Base-by-base conservation (phyloP, 176 grass and related monocot genomes). In the Phragmites australis region DNA sequence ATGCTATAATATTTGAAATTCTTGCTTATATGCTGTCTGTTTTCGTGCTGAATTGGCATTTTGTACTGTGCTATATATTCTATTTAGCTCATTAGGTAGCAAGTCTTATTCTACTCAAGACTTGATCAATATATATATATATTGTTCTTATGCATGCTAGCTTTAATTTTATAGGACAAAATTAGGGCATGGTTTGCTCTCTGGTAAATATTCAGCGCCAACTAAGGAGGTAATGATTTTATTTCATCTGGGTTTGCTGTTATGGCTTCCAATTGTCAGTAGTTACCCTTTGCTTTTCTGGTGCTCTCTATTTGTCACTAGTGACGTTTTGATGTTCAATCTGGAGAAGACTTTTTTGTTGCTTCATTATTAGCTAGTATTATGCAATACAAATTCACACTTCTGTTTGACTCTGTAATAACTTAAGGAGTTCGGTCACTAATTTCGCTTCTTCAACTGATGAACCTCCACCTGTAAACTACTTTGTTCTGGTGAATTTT, bases 111-210 rank as follows among this genome's bases (percentile, higher is more conserved):
- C n/a, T 61, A 16, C 76, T 61, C 8, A 69, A 6, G 50, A 42
- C 48, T 51, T 77, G 42, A 61, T 41, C 6, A 51, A 44, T 42
- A 37, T 37, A 37, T 37, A 50, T 44, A 44, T 70, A 39, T 62
- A 41, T 32, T 61, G 34, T 7, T n/a, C 29, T 70, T 48, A 29
- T 32, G 29, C 60, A 2, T 79, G 19, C 45, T 56, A 34, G 26
- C 22, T 59, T 21, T 17, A 42, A 7, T 52, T 76, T 85, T 74
- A 23, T 82, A 99, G 96, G 90, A 93, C 92, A 75, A 99, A 99
- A 69, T 68, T 99, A 54, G 96, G 81, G 3, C 90, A 95, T 87
- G 96, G 96, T 66, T 49, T 99, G 90, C 87, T 99, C 54, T 99
- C 96, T 58, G 92, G 92, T 64, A 93, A 86, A 88, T 91, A 95